Evolutionary conservation across 2,329 filamentous ascomycete genomes (phyloP).

Genomic region (Aspergillus fructus): DNA sequence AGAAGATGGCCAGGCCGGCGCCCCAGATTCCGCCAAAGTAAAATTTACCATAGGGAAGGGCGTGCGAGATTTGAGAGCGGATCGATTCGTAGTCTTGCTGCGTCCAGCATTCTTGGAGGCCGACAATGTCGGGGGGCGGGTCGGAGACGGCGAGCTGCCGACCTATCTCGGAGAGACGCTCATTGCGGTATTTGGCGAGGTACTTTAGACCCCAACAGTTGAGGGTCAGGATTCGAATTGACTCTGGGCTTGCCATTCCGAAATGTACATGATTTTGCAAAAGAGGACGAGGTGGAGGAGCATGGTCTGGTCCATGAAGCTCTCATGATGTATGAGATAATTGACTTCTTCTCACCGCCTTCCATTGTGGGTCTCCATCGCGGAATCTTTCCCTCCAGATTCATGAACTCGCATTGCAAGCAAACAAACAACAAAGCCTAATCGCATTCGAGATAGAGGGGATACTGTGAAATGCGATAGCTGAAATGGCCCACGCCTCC

Average conservation of each 20-base stretch:
- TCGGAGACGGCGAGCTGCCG: slow-evolving; percentile 68
- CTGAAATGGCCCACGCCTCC: slow-evolving; percentile 17
- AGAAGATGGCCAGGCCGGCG: slow-evolving; percentile 83
- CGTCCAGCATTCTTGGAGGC: slow-evolving; percentile 94
- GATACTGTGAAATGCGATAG: neutral
- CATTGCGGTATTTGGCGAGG: slow-evolving; percentile 73
- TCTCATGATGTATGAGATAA: neutral
- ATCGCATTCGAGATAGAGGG: neutral
- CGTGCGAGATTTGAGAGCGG: slow-evolving; percentile 66
- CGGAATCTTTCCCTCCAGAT: neutral
- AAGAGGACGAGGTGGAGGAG: neutral
- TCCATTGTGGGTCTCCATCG: neutral
- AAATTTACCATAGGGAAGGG: slow-evolving; percentile 89
- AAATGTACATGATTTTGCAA: neutral
- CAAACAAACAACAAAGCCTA: neutral
- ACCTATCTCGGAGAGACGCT: slow-evolving; percentile 81
- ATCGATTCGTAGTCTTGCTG: slow-evolving; percentile 79
- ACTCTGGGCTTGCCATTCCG: slow-evolving; percentile 35
- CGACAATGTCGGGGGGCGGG: slow-evolving; percentile 78
- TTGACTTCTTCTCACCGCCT: slow-evolving; percentile 5
- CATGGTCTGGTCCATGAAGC: neutral
- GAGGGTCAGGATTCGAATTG: slow-evolving; percentile 78
- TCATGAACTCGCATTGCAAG: neutral
- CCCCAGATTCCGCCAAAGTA: slow-evolving; percentile 89
- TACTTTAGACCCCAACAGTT: slow-evolving; percentile 98